Percentiles rank a stretch among this genome's conserved stretches.
Conservation (phyloP, 169 alveolate species). For the Blepharisma undulans region DNA sequence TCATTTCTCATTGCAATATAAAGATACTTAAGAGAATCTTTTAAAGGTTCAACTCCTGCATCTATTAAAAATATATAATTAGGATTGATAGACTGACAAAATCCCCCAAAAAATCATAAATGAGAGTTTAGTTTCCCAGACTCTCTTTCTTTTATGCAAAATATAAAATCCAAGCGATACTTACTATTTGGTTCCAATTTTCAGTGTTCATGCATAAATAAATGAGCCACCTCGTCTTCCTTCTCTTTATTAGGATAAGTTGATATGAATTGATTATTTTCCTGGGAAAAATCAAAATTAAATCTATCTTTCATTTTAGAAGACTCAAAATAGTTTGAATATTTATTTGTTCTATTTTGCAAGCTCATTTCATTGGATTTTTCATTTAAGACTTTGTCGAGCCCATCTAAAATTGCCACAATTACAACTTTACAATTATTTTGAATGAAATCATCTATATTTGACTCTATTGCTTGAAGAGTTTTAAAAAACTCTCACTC, state of each 20-base stretch:
- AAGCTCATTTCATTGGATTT: not conserved
- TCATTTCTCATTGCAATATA: constrained; percentile 39
- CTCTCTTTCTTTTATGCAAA: not conserved
- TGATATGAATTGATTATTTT: not conserved
- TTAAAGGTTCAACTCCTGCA: constrained; percentile 9
- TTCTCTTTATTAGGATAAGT: no score
- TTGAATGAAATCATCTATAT: not conserved
- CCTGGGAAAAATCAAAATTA: not conserved
- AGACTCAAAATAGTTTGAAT: not conserved
- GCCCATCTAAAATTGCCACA: not conserved
- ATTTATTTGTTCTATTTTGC: not conserved
- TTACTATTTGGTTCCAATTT: not conserved
- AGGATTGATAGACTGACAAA: constrained; percentile 17
- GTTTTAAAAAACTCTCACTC: not conserved
- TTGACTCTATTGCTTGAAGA: not conserved
- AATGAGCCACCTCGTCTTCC: not conserved
- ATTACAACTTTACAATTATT: not conserved
- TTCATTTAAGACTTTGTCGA: not conserved
- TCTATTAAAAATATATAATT: not conserved
- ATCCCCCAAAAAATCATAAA: constrained; percentile 41
- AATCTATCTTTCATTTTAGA: not conserved
- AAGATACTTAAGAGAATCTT: not conserved
- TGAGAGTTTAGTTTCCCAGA: constrained; percentile 30
- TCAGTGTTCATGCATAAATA: not conserved
- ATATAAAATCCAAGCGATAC: not conserved